Percentiles rank a stretch among this genome's conserved stretches.
These are phyloP conservation scores for Backusella morwellensis DNA, from an alignment of 192 early-diverging fungal species.

Conservation along the genomic window DNA sequence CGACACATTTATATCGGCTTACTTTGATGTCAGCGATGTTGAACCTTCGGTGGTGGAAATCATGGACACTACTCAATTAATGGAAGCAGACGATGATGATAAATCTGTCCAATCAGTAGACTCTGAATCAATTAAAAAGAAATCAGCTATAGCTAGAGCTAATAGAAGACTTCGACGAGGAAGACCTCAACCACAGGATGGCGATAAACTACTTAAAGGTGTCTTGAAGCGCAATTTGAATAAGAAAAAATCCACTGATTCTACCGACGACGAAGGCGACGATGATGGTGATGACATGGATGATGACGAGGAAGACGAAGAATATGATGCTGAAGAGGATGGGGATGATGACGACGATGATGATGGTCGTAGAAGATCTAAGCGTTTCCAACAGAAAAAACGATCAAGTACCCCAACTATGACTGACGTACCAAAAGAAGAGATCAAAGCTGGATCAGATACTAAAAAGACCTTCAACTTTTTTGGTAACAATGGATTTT, in stretches of 20 bases:
- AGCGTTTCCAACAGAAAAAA: slow-evolving; percentile 33
- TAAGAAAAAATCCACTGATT: slow-evolving; percentile 3
- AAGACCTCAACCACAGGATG: background rate
- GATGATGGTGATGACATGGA: slow-evolving; percentile 7
- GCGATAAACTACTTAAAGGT: slow-evolving; percentile 10
- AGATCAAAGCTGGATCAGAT: background rate
- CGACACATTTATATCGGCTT: slow-evolving; percentile 63
- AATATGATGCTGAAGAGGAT: slow-evolving; percentile 15
- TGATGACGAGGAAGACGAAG: background rate
- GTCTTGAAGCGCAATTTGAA: slow-evolving; percentile 23
- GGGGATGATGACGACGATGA: background rate
- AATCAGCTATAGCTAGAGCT: background rate
- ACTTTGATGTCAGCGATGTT: slow-evolving; percentile 51
- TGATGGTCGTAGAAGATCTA: background rate
- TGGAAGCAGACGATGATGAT: slow-evolving; percentile 34
- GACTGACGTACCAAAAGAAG: background rate
- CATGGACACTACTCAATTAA: slow-evolving; percentile 43
- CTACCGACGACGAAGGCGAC: slow-evolving; percentile 30
- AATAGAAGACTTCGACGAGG: slow-evolving; percentile 14
- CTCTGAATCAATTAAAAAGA: slow-evolving; percentile 9
- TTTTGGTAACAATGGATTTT: slow-evolving; percentile 85
- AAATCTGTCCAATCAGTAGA: slow-evolving; percentile 16
- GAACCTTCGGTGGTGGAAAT: slow-evolving; percentile 34
- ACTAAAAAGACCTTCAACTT: slow-evolving; percentile 48
- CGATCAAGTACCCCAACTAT: background rate